A percentile compares a stretch with the other conserved stretches of the same genome.
phyloP scores from a whole-genome alignment of 768 basidiomycete genomes.

The Trametes sanguinea region DNA sequence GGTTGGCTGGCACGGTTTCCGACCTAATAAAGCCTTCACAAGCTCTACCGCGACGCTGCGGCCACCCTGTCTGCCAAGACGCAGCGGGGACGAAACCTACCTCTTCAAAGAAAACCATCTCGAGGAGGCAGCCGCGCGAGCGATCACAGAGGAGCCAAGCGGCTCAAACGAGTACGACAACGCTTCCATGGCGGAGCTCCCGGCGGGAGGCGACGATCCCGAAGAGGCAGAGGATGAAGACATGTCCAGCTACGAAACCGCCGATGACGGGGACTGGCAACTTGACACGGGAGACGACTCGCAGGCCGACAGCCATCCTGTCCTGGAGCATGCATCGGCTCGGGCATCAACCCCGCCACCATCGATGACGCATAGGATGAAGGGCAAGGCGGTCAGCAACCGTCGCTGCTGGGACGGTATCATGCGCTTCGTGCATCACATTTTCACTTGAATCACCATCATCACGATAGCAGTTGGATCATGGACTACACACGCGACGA shows the following conservation, averaged over 20 bases:
- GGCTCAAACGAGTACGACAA: too few species aligned
- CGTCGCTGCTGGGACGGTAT: slow-evolving; percentile 10
- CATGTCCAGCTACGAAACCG: neutral
- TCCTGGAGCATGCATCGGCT: neutral
- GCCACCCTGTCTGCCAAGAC: too few species aligned
- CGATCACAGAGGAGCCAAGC: too few species aligned
- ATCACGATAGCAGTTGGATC: neutral
- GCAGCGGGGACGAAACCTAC: too few species aligned
- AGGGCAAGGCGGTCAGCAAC: neutral
- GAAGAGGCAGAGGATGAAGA: neutral
- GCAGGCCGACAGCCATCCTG: neutral
- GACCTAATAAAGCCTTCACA: too few species aligned
- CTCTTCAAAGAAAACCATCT: too few species aligned
- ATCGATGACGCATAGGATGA: neutral
- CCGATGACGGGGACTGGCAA: neutral
- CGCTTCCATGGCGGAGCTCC: too few species aligned
- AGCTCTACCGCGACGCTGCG: too few species aligned
- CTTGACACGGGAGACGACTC: slow-evolving; percentile 1
- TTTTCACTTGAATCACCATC: neutral
- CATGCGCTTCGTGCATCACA: neutral
- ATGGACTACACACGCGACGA: neutral
- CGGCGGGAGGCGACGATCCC: too few species aligned
- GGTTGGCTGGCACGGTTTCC: too few species aligned
- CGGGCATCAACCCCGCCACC: neutral
- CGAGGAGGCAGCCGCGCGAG: too few species aligned